phyloP scores from a whole-genome alignment of 495 filamentous ascomycete genomes.

The Parathielavia hyrcaniae region DNA sequence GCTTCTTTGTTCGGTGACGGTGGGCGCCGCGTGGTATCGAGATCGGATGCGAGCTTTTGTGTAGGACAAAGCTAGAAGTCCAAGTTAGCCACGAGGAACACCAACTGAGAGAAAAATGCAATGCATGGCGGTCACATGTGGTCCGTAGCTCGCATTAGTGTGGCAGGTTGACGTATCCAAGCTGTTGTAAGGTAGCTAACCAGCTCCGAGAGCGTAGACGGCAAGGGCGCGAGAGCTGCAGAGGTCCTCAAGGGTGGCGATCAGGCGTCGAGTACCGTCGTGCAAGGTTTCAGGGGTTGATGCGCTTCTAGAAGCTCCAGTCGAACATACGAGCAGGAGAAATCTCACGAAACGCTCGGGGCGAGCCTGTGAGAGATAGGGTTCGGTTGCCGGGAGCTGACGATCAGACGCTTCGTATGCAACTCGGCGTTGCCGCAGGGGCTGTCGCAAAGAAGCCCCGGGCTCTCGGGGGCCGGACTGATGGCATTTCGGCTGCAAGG shows the following conservation, averaged over 20 bases:
- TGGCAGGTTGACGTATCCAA: not conserved
- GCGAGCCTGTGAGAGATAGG: conserved; percentile 8
- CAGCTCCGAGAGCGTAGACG: not conserved
- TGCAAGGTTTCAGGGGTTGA: not conserved
- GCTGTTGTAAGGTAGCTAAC: not conserved
- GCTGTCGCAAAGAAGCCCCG: not conserved
- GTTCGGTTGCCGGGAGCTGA: conserved; percentile 14
- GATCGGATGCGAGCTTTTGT: conserved; percentile 9
- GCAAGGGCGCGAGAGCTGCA: not conserved
- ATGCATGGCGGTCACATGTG: not conserved
- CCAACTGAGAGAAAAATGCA: conserved; percentile 7
- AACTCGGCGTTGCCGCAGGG: not conserved
- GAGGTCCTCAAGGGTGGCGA: conserved; percentile 12
- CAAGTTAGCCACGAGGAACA: conserved; percentile 9
- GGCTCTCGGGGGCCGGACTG: not conserved
- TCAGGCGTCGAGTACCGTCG: conserved; percentile 19
- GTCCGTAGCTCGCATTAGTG: not conserved
- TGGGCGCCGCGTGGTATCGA: not conserved
- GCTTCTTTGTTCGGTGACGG: conserved; percentile 18
- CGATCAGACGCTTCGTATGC: conserved; percentile 32
- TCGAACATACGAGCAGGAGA: not conserved
- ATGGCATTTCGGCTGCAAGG: not conserved
- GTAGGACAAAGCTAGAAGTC: conserved; percentile 7
- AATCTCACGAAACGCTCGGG: not conserved
- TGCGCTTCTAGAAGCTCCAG: conserved; percentile 19